These are phyloP conservation scores for Alternaria longipes DNA, from an alignment of 2,329 filamentous ascomycete genomes.

Conservation along the genomic window DNA sequence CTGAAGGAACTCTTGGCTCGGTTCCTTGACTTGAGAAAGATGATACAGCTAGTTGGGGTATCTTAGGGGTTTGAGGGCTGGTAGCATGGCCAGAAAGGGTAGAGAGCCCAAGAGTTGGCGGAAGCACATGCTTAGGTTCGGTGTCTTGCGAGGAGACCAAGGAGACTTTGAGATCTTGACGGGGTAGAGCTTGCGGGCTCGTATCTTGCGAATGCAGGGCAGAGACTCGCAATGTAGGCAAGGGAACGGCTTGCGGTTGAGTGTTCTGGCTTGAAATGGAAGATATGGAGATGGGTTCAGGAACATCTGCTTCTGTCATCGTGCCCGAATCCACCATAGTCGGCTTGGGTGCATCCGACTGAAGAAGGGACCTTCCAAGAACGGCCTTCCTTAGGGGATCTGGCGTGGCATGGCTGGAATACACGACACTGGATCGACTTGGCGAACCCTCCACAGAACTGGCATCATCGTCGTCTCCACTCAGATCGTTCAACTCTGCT, in stretches of 20 bases:
- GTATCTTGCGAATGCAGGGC: slow-evolving; percentile 42
- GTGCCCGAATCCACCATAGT: slow-evolving; percentile 68
- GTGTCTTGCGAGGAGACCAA: slow-evolving; percentile 35
- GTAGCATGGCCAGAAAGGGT: slow-evolving; percentile 40
- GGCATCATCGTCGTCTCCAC: slow-evolving; percentile 70
- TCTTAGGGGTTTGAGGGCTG: slow-evolving; percentile 26
- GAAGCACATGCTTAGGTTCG: slow-evolving; percentile 25
- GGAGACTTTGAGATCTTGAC: slow-evolving; percentile 33
- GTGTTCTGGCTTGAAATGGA: slow-evolving; percentile 43
- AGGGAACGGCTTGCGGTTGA: slow-evolving; percentile 30
- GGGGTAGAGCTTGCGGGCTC: slow-evolving; percentile 27
- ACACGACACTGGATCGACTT: slow-evolving; percentile 42
- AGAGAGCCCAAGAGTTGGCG: slow-evolving; percentile 36
- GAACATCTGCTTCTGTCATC: slow-evolving; percentile 69
- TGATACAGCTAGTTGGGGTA: slow-evolving; percentile 29
- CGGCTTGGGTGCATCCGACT: slow-evolving; percentile 35
- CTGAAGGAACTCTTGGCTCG: slow-evolving; percentile 25
- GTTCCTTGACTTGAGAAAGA: slow-evolving; percentile 35
- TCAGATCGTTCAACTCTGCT: slow-evolving; percentile 86
- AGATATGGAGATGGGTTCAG: slow-evolving; percentile 42
- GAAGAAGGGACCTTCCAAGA: slow-evolving; percentile 34
- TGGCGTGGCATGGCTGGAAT: slow-evolving; percentile 46
- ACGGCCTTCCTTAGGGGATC: slow-evolving; percentile 36
- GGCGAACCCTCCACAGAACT: slow-evolving; percentile 49
- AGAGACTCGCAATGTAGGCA: slow-evolving; percentile 33